These are phyloP conservation scores for Neofusicoccum cordaticola DNA, from an alignment of 2,329 filamentous ascomycete species.

Conservation along the genomic window DNA sequence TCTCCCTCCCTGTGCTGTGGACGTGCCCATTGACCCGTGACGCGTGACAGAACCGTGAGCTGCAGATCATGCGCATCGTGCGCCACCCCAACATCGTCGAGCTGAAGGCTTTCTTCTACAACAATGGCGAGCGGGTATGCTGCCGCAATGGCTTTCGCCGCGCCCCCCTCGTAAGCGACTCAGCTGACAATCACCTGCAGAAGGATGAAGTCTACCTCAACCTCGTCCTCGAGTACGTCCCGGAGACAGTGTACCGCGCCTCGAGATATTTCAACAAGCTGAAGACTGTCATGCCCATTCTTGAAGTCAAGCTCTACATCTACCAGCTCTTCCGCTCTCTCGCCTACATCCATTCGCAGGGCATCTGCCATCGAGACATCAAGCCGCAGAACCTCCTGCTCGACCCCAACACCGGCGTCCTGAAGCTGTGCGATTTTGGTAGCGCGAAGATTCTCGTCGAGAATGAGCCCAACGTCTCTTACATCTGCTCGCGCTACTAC, in stretches of 20 bases:
- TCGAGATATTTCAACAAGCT: constrained; percentile 99
- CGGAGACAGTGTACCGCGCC: constrained; percentile 96
- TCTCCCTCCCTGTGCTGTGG: constrained; percentile 15
- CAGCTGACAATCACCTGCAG: constrained; percentile 36
- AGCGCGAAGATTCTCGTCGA: constrained; percentile 98
- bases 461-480: constrained; percentile 98
- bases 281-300: constrained; percentile 98
- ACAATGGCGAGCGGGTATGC: constrained; percentile 92
- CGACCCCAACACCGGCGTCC: constrained; percentile 82
- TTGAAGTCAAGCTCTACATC: constrained; percentile 99
- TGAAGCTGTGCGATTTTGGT: constrained; percentile 98
- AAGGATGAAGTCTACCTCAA: constrained; percentile 98
- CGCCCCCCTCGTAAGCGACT: constrained; percentile 2
- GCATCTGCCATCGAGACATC: constrained; percentile 98
- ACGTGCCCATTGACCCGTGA: constrained; percentile 23
- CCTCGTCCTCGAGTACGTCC: constrained; percentile 95
- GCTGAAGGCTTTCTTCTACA: constrained; percentile 99
- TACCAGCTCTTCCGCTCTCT: constrained; percentile 98
- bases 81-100: constrained; percentile 98
- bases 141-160: constrained; percentile 15
- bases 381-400: constrained; percentile 97
- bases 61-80: constrained; percentile 99
- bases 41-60: constrained; percentile 78
- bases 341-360: constrained; percentile 98
- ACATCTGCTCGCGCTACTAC: constrained; percentile 99